phyloP scores from a whole-genome alignment of 306 rosid genomes.

The Argentina anserina region DNA sequence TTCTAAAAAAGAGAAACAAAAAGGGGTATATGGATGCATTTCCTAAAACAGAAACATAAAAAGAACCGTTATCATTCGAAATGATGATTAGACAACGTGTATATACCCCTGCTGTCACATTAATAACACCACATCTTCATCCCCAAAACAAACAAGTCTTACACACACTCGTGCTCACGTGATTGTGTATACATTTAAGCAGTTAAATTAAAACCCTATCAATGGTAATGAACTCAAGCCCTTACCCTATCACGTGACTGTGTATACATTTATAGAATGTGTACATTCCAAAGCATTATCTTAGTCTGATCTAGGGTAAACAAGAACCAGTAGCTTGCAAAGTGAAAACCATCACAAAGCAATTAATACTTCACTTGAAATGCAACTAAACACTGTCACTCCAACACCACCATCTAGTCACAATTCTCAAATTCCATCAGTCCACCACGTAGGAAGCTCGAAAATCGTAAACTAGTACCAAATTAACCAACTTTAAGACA shows the following conservation, averaged over 20 bases:
- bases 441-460: not conserved
- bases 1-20: not conserved
- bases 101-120: not conserved
- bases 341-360: constrained; percentile 5
- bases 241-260: too few species aligned
- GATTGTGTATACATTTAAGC: not conserved
- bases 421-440: not conserved
- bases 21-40: not conserved
- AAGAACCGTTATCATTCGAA: not conserved
- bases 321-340: not conserved
- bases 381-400: not conserved
- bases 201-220: not conserved
- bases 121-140: not conserved
- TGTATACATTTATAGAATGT: not conserved
- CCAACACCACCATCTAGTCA: not conserved
- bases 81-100: not conserved
- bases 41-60: not conserved
- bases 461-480: constrained; percentile 3
- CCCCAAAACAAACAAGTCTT: not conserved
- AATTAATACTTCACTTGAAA: not conserved
- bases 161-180: not conserved
- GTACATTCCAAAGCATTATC: not conserved
- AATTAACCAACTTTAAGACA: not conserved
- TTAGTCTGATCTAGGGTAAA: constrained; percentile 2
- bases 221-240: not conserved